Conservation (phyloP, 345 rosid genomes). For the Euclidium syriacum region DNA sequence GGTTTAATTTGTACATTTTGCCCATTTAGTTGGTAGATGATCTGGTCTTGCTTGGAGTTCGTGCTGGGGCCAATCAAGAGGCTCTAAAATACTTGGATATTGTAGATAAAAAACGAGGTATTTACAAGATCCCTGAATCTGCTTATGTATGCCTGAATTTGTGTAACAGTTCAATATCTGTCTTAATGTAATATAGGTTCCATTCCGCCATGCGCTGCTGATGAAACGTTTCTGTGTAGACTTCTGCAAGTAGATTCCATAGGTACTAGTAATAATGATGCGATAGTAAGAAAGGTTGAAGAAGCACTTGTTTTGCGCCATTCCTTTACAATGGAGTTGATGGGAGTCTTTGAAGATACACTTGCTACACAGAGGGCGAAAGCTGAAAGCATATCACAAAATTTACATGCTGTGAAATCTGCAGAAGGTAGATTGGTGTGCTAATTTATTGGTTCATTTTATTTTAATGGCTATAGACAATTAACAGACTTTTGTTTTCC, state of each 20-base stretch:
- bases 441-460: neutral
- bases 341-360: conserved; percentile 60
- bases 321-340: conserved; percentile 53
- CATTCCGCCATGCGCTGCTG: conserved; percentile 63
- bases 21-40: conserved; percentile 82
- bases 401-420: conserved; percentile 38
- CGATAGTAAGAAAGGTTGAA: conserved; percentile 45
- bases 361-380: conserved; percentile 56
- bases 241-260: conserved; percentile 55
- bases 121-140: neutral
- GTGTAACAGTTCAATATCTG: neutral
- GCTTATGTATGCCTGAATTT: neutral
- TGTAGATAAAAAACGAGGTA: conserved; percentile 51
- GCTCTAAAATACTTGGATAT: conserved; percentile 42
- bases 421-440: conserved; percentile 62
- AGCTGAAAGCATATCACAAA: conserved; percentile 46
- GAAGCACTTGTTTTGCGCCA: conserved; percentile 63
- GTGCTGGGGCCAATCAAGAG: conserved; percentile 56
- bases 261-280: conserved; percentile 37
- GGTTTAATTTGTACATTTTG: conserved; percentile 5
- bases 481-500: conserved; percentile 4
- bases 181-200: conserved; percentile 42
- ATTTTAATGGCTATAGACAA: neutral
- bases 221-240: conserved; percentile 81
- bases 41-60: conserved; percentile 62